Conservation (phyloP, 1,139 yeast species). For the Candida glucosophila region DNA sequence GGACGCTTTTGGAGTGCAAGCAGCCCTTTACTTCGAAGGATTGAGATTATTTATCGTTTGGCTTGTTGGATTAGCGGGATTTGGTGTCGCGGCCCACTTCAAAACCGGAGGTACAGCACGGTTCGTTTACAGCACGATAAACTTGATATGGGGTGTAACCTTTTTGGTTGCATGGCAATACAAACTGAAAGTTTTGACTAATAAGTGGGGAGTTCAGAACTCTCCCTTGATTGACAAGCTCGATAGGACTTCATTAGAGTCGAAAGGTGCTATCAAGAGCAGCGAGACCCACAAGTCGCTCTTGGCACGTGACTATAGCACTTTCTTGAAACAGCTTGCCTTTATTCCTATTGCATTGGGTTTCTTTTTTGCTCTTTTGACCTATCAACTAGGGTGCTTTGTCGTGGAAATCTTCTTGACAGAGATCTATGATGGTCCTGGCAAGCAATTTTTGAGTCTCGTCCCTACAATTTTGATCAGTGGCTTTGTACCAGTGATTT, state of each 20-base stretch:
- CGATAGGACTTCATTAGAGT: constrained; percentile 29
- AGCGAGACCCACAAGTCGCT: constrained; percentile 11
- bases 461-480: constrained; percentile 69
- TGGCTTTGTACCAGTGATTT: constrained; percentile 61
- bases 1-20: constrained; percentile 49
- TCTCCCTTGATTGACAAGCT: constrained; percentile 40
- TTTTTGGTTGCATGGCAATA: constrained; percentile 52
- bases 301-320: constrained; percentile 15
- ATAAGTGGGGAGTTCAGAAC: constrained; percentile 58
- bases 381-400: constrained; percentile 66
- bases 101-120: constrained; percentile 47
- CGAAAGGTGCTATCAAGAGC: constrained; percentile 8
- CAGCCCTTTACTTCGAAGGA: constrained; percentile 75
- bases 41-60: constrained; percentile 53
- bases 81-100: constrained; percentile 52
- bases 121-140: constrained; percentile 43
- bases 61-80: constrained; percentile 39
- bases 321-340: constrained; percentile 45
- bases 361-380: constrained; percentile 47
- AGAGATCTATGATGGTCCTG: constrained; percentile 83
- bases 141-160: constrained; percentile 56
- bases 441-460: constrained; percentile 49
- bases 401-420: constrained; percentile 71
- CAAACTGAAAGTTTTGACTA: constrained; percentile 39
- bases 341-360: constrained; percentile 64